Percentiles rank a stretch among this genome's conserved stretches.
phyloP scores from a whole-genome alignment of 2,329 filamentous ascomycete species.

The Phyllosticta capitalensis region DNA sequence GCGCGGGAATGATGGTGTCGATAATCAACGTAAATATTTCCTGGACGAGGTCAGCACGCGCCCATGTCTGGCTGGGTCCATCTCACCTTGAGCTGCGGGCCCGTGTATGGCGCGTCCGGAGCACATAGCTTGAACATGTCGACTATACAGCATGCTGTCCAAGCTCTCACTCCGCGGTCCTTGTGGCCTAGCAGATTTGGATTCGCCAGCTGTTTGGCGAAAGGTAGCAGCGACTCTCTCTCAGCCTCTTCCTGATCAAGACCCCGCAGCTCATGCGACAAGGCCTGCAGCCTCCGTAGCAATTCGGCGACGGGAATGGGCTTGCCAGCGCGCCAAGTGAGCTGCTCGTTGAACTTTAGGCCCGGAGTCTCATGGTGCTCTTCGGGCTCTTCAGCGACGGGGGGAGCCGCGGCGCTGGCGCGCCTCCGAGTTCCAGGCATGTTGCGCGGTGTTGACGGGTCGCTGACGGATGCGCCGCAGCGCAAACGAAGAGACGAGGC shows the following conservation, averaged over 20 bases:
- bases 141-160: constrained; percentile 78
- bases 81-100: constrained; percentile 75
- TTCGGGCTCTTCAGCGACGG: constrained; percentile 13
- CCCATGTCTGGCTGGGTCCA: not conserved
- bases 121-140: constrained; percentile 90
- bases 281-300: constrained; percentile 66
- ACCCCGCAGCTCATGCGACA: constrained; percentile 73
- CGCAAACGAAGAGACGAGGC: not conserved
- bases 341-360: constrained; percentile 72
- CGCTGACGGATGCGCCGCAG: constrained; percentile 9
- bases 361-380: constrained; percentile 1
- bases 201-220: constrained; percentile 76
- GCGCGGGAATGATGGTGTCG: constrained; percentile 69
- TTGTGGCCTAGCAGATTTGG: constrained; percentile 81
- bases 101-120: constrained; percentile 88
- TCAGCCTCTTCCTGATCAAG: constrained; percentile 83
- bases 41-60: constrained; percentile 34
- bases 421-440: constrained; percentile 25
- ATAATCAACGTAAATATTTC: constrained; percentile 91
- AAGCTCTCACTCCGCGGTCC: constrained; percentile 86
- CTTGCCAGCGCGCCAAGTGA: constrained; percentile 88
- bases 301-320: constrained; percentile 78
- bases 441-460: constrained; percentile 8
- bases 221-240: constrained; percentile 69
- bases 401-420: constrained; percentile 26